Evolutionary conservation across 345 rosid species (phyloP).

Genomic region (Nephelium lappaceum): DNA sequence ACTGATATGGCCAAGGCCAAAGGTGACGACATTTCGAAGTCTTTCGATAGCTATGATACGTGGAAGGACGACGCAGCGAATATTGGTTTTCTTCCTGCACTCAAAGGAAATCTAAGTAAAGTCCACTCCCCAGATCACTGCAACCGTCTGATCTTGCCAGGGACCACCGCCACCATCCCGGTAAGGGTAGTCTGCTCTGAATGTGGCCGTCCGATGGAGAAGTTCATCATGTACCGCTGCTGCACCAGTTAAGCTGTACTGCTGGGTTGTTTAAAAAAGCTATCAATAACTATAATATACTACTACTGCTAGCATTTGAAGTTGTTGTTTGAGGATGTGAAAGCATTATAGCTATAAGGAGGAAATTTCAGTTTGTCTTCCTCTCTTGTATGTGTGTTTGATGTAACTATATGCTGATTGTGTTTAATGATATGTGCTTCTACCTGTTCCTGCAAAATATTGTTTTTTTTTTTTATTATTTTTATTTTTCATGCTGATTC

Average conservation of each 20-base stretch:
- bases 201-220: slow-evolving; percentile 57
- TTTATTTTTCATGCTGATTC: too few relatives aligned
- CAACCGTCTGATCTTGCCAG: slow-evolving; percentile 34
- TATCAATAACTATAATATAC: too few relatives aligned
- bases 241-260: slow-evolving; percentile 41
- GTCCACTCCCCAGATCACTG: not conserved
- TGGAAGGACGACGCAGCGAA: not conserved
- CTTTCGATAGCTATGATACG: not conserved
- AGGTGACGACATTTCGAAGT: not conserved
- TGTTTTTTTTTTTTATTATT: too few relatives aligned
- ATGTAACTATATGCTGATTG: too few relatives aligned
- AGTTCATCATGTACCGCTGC: slow-evolving; percentile 61
- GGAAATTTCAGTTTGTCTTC: not conserved
- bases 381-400: not conserved
- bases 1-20: slow-evolving; percentile 13
- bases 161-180: slow-evolving; percentile 40
- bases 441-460: too few relatives aligned
- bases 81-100: not conserved
- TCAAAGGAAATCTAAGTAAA: not conserved
- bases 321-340: too few relatives aligned
- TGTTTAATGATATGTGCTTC: too few relatives aligned
- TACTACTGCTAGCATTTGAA: too few relatives aligned
- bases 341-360: not conserved
- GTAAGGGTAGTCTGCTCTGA: slow-evolving; percentile 59
- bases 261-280: too few relatives aligned